A percentile compares a stretch with the other conserved stretches of the same genome.
These are phyloP conservation scores for Dictyostelium citrinum DNA, from an alignment of 78 protist species.

Conservation along the genomic window DNA sequence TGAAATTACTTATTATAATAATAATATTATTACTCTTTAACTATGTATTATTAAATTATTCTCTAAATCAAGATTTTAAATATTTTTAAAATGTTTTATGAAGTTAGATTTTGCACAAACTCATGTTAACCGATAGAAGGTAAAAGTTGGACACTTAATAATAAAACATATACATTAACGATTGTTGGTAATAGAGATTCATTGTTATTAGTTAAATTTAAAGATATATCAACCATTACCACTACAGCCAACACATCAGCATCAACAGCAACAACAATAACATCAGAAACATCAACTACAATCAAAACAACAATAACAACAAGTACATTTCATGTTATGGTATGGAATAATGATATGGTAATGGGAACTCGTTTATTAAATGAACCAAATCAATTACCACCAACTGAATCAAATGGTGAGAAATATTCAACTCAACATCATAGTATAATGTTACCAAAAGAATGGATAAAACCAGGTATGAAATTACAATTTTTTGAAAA, in stretches of 20 bases:
- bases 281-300: no score
- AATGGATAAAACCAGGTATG: neutral
- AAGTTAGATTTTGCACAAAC: slow-evolving; percentile 27
- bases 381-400: slow-evolving; percentile 12
- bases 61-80: neutral
- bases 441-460: neutral
- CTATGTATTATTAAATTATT: neutral
- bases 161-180: neutral
- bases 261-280: no score
- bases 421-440: neutral
- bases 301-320: no score
- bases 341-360: neutral
- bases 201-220: slow-evolving; percentile 9
- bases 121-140: slow-evolving; percentile 41
- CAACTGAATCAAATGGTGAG: slow-evolving; percentile 42
- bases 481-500: neutral
- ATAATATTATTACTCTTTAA: neutral
- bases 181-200: slow-evolving; percentile 6
- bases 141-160: neutral
- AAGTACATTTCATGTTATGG: neutral
- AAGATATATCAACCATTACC: no score
- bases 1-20: neutral
- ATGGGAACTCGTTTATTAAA: neutral
- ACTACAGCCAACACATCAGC: no score
- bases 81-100: neutral